These are phyloP conservation scores for Gossypium arboreum DNA, from an alignment of 345 rosid species.

Conservation along the genomic window DNA sequence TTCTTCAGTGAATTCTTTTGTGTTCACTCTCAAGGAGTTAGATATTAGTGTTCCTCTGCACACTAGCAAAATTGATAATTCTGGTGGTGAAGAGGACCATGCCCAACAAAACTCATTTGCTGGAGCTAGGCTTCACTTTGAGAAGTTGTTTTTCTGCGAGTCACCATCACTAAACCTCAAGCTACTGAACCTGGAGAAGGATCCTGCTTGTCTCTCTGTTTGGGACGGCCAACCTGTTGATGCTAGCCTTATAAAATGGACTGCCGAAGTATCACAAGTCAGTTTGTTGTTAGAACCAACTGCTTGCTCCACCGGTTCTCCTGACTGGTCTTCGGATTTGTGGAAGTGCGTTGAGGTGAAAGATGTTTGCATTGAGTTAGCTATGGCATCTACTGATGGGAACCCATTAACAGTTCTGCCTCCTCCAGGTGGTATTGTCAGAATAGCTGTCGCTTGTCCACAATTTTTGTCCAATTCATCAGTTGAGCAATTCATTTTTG, in stretches of 20 bases:
- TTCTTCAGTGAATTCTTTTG: conserved; percentile 66
- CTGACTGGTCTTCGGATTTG: conserved; percentile 38
- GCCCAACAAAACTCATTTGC: conserved; percentile 44
- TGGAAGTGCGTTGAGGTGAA: conserved; percentile 86
- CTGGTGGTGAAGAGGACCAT: conserved; percentile 30
- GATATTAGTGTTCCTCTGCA: conserved; percentile 74
- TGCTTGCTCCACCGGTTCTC: conserved; percentile 30
- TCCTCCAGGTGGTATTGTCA: conserved; percentile 94
- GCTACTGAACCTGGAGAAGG: conserved; percentile 82
- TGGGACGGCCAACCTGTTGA: conserved; percentile 92
- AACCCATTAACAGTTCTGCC: conserved; percentile 70
- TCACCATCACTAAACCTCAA: conserved; percentile 71
- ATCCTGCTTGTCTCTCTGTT: conserved; percentile 90
- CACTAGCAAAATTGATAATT: conserved; percentile 37
- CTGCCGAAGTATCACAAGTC: conserved; percentile 57
- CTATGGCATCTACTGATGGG: conserved; percentile 95
- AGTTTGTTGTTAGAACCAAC: conserved; percentile 78
- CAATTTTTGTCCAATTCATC: conserved; percentile 87
- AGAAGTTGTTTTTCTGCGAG: conserved; percentile 70
- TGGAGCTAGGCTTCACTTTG: conserved; percentile 91
- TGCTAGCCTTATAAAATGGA: conserved; percentile 95
- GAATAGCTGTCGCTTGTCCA: conserved; percentile 82
- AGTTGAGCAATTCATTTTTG: conserved; percentile 91
- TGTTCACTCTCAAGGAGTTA: conserved; percentile 64
- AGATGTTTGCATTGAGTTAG: conserved; percentile 64